Evolutionary conservation across 2,329 filamentous ascomycete genomes (phyloP), one percentile per base, ranked within the genome.

Genomic region (Stemphylium lycopersici): DNA sequence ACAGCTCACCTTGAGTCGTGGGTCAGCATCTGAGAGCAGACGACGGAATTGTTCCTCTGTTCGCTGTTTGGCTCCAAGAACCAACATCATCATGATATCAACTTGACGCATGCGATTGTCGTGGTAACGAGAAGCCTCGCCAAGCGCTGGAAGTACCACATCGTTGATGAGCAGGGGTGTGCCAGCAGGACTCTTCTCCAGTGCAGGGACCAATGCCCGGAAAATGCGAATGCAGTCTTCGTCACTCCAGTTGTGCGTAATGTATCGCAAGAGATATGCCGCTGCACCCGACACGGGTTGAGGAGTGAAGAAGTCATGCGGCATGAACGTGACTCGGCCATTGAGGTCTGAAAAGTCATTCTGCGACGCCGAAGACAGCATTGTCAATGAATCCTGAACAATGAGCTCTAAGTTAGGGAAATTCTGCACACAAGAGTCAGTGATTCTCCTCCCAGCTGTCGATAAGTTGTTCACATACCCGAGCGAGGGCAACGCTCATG

Each of bases 211-310:
- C 3, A 78, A 34, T 4, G 65, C 61, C 22, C 57, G 57, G 34
- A 79, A 59, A 26, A 79, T 77, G 7, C 57, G 63, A n/a, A 72
- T 61, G 29, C 68, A 70, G 26, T 78, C 69, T 16, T 65, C 60
- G 46, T 78, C 75, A 16, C 63, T 63, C 72, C 72, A 78, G 49
- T 80, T 77, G 55, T 79, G 78, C 10, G 76, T 61, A n/a, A 78
- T 67, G 49, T 70, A 71, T 13, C 77, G 71, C n/a, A 79, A 61
- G 7, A 78, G 59, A 55, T 76, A 80, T 3, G 67, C 66, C 37
- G 64, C 67, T 7, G 74, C 74, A 4, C 56, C 52, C 16, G 54
- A 43, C 4, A 63, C 48, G 12, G 64, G 66, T 39, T 68, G 64
- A 26, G 50, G 36, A 6, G 49, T 42, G 56, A 65, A 69, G 54